phyloP scores from a whole-genome alignment of 805 yeast species.

The Candida manassasensis region DNA sequence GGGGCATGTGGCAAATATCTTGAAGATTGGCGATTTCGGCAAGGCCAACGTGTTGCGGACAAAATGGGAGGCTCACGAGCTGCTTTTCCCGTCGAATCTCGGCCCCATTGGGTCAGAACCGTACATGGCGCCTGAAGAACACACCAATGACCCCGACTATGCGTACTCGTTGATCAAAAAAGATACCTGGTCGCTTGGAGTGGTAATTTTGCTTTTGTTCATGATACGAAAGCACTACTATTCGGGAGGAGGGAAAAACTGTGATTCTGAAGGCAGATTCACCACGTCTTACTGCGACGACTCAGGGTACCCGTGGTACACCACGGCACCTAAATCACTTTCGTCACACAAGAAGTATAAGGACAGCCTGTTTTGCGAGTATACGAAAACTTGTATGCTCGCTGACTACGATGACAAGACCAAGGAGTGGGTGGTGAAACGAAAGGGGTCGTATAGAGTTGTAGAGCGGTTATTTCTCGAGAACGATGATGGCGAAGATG shows the following conservation, averaged over 20 bases:
- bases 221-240: slow-evolving; percentile 23
- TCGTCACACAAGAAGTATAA: slow-evolving; percentile 15
- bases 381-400: slow-evolving; percentile 38
- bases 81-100: slow-evolving; percentile 44
- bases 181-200: slow-evolving; percentile 88
- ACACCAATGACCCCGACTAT: slow-evolving; percentile 21
- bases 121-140: slow-evolving; percentile 91
- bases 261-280: slow-evolving; percentile 5
- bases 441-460: slow-evolving; percentile 42
- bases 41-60: slow-evolving; percentile 87
- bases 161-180: slow-evolving; percentile 36
- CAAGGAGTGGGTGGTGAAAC: slow-evolving; percentile 31
- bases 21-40: slow-evolving; percentile 68
- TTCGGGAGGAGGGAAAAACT: slow-evolving; percentile 10
- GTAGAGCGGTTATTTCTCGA: slow-evolving; percentile 43
- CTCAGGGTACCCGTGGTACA: slow-evolving; percentile 29
- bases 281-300: slow-evolving; percentile 12
- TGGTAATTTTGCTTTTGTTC: slow-evolving; percentile 32
- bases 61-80: slow-evolving; percentile 66
- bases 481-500: slow-evolving; percentile 19
- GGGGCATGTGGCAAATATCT: slow-evolving; percentile 11
- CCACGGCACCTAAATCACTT: slow-evolving; percentile 21
- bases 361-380: slow-evolving; percentile 35
- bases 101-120: slow-evolving; percentile 89
- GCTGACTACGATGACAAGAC: slow-evolving; percentile 27